Conservation (phyloP, 352 stramenopile species). For the Phytopythium cucurbitacearum region DNA sequence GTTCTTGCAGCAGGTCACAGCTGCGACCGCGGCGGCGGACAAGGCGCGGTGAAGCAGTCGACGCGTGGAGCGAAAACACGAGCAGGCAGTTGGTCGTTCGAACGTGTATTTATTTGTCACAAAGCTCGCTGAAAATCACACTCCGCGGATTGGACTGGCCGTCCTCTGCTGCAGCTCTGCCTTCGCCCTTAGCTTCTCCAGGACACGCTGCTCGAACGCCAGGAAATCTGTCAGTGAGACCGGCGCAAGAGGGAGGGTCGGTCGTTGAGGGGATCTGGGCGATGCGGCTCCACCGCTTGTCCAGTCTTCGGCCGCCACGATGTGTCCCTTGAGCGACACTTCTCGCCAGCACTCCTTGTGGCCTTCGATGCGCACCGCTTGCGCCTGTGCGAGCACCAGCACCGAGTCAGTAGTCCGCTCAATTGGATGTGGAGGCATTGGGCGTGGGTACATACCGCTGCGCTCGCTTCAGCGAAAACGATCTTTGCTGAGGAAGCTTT, state of each 20-base stretch:
- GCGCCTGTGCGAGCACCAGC: conserved; percentile 18
- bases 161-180: conserved; percentile 28
- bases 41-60: conserved; percentile 19
- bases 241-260: conserved; percentile 32
- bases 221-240: conserved; percentile 53
- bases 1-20: conserved; percentile 59
- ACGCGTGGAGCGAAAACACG: too few species aligned
- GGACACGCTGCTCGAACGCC: conserved; percentile 48
- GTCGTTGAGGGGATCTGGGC: conserved; percentile 3
- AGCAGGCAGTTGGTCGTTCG: too few species aligned
- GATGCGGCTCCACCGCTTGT: conserved; percentile 12
- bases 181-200: conserved; percentile 38
- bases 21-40: conserved; percentile 18
- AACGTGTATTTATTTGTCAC: conserved; percentile 5
- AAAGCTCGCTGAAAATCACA: conserved; percentile 14
- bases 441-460: conserved; percentile 27
- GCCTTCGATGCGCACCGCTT: conserved; percentile 59
- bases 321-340: conserved; percentile 70
- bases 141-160: conserved; percentile 8
- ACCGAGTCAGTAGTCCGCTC: not conserved
- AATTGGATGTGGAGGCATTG: not conserved
- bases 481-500: conserved; percentile 70
- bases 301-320: conserved; percentile 51
- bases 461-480: conserved; percentile 37
- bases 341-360: conserved; percentile 68